These are phyloP conservation scores for Pseudogymnoascus sp. DNA, from an alignment of 2,329 filamentous ascomycete species.

Conservation along the genomic window DNA sequence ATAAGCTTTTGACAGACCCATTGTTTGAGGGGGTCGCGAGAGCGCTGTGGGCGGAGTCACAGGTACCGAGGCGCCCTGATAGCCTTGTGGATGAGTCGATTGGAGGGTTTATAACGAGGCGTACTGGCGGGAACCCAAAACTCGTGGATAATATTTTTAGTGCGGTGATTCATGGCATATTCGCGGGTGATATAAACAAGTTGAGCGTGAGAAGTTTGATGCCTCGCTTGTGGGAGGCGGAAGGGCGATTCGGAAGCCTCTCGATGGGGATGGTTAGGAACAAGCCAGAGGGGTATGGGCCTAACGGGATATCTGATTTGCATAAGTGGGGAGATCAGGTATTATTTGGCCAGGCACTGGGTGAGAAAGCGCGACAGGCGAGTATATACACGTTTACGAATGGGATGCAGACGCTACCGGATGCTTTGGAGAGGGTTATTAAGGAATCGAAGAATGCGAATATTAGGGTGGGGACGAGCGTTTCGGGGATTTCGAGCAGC, in stretches of 20 bases:
- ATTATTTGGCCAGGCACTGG: background rate
- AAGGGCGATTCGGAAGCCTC: conserved; percentile 32
- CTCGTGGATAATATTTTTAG: conserved; percentile 69
- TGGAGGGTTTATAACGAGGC: conserved; percentile 56
- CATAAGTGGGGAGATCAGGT: background rate
- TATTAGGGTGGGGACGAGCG: conserved; percentile 43
- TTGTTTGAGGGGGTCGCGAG: conserved; percentile 43
- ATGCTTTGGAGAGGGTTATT: conserved; percentile 48
- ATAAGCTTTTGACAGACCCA: conserved; percentile 45
- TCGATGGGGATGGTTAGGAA: background rate
- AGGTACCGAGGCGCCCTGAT: conserved; percentile 29
- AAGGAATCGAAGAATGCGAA: conserved; percentile 50
- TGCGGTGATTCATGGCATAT: conserved; percentile 78
- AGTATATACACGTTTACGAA: conserved; percentile 44
- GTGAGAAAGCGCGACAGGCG: conserved; percentile 21
- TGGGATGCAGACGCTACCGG: conserved; percentile 59
- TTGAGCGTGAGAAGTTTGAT: conserved; percentile 64
- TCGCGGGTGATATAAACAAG: conserved; percentile 79
- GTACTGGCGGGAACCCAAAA: conserved; percentile 43
- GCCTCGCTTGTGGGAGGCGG: conserved; percentile 21
- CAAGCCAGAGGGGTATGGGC: background rate
- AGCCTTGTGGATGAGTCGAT: conserved; percentile 60
- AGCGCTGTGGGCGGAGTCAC: conserved; percentile 28
- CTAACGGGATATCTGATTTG: background rate
- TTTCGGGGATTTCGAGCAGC: conserved; percentile 36